Percentiles rank a stretch among this genome's conserved stretches.
Conservation (phyloP, 2,329 filamentous ascomycete genomes). For the Aulographum hederae region DNA sequence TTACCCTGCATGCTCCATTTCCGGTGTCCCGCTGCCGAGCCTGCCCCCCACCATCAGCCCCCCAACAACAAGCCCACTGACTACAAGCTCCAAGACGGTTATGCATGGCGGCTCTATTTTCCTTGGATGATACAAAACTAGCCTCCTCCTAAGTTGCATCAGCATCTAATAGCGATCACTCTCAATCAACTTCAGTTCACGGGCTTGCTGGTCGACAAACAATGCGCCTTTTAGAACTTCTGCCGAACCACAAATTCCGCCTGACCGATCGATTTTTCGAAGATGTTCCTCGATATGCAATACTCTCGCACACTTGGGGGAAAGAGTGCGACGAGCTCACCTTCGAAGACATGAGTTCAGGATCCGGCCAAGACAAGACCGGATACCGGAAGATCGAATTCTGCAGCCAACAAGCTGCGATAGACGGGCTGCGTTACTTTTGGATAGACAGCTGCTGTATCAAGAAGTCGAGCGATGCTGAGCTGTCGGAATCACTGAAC, state of each 20-base stretch:
- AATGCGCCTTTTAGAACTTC: slow-evolving; percentile 5
- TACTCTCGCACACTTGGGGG: slow-evolving; percentile 7
- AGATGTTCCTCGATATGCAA: slow-evolving; percentile 6
- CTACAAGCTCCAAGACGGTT: no score
- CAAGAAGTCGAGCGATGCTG: slow-evolving; percentile 3
- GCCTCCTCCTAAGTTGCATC: no score
- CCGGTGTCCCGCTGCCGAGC: no score
- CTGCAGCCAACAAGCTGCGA: slow-evolving; percentile 4
- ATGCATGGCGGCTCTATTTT: no score
- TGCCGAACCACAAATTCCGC: slow-evolving; percentile 1
- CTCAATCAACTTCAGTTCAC: no score
- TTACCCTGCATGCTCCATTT: no score
- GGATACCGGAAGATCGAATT: slow-evolving; percentile 7
- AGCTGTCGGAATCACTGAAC: slow-evolving; percentile 4
- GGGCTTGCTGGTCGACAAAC: no score
- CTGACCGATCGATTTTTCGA: slow-evolving; percentile 2
- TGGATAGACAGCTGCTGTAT: slow-evolving; percentile 6
- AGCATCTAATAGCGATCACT: no score
- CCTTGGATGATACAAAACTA: no score
- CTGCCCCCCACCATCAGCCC: no score
- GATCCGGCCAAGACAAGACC: slow-evolving; percentile 4
- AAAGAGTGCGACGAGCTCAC: slow-evolving; percentile 5
- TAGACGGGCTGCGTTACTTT: slow-evolving; percentile 4
- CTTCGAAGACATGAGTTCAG: slow-evolving; percentile 5
- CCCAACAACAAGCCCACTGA: no score